phyloP scores from a whole-genome alignment of 129 eudicot genomes.

The Artemisia tridentata region DNA sequence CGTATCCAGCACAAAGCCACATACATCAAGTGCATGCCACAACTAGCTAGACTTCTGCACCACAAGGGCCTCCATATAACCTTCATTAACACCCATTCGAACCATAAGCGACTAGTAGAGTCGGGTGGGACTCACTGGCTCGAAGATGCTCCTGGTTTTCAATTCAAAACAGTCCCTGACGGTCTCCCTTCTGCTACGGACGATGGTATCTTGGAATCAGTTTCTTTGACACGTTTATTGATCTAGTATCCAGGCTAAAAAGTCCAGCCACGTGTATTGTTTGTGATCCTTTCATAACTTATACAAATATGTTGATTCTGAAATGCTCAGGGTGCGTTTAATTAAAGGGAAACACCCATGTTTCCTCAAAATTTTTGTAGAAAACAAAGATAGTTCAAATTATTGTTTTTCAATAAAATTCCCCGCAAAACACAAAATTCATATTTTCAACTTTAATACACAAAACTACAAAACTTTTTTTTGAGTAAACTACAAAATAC shows the following conservation, averaged over 20 bases:
- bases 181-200: constrained; percentile 23
- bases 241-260: constrained; percentile 6
- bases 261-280: constrained; percentile 28
- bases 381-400: too few species aligned
- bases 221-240: constrained; percentile 17
- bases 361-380: too few species aligned
- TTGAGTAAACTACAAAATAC: too few species aligned
- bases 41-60: constrained; percentile 31
- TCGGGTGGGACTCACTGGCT: constrained; percentile 2
- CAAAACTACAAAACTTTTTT: too few species aligned
- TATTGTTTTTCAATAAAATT: too few species aligned
- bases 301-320: constrained; percentile 13
- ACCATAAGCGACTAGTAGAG: constrained; percentile 22
- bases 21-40: constrained; percentile 34
- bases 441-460: too few species aligned
- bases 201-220: neutral
- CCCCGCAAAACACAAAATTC: too few species aligned
- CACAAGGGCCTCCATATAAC: constrained; percentile 28
- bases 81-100: constrained; percentile 27
- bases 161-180: constrained; percentile 28
- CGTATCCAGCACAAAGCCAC: constrained; percentile 35
- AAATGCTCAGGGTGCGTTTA: too few species aligned
- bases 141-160: constrained; percentile 19
- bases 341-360: too few species aligned
- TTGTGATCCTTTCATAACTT: constrained; percentile 24